Evolutionary conservation across 108 stramenopile species (phyloP), one percentile per base, ranked within the genome.

Genomic region (Schizochytrium sp.): DNA sequence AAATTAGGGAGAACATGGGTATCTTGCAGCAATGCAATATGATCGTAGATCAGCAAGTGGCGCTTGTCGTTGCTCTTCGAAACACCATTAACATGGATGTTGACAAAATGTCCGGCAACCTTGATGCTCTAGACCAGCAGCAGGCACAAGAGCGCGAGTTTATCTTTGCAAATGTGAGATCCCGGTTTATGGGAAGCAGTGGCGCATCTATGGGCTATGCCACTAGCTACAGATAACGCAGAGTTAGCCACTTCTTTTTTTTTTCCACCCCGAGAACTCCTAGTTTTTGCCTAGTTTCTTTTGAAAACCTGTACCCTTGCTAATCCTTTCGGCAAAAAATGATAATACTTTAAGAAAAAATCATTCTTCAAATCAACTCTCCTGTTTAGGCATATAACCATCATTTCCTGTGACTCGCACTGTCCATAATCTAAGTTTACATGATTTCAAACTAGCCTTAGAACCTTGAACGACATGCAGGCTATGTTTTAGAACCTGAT

Each of bases 1-100:
- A 83, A 42, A 83, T 83, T 40, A 47, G 76, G 8, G 76, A 83
- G 55, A 83, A 83, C 53, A 17, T 83, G 5, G 76, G 76, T 10
- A 83, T 1, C 47, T 17, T 83, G 76, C 76, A 83, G 76, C 76
- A 40, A 1, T 83, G 76, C 76, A 40, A 38, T 5, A 47, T 55
- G 40, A 83, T 83, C 55, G 76, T 83, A n/a, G 76, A 83, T 10
- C 50, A 55, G 50, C 76, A 83, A 53, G 28, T 83, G 5, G 50
- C 47, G 3, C 76, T 83, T 55, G 47, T 83, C 15, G 76, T 55
- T 17, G 76, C 76, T 10, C 76, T 83, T n/a, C 76, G 76, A 0
- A 55, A 55, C 47, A 55, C 76, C 76, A 83, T 83, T 28, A 46
- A 49, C 45, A 55, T 3, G 12, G 53, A 83, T 28, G 53, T 83